These are phyloP conservation scores for Pleomassaria siparia DNA, from an alignment of 2,329 filamentous ascomycete genomes.

Conservation along the genomic window DNA sequence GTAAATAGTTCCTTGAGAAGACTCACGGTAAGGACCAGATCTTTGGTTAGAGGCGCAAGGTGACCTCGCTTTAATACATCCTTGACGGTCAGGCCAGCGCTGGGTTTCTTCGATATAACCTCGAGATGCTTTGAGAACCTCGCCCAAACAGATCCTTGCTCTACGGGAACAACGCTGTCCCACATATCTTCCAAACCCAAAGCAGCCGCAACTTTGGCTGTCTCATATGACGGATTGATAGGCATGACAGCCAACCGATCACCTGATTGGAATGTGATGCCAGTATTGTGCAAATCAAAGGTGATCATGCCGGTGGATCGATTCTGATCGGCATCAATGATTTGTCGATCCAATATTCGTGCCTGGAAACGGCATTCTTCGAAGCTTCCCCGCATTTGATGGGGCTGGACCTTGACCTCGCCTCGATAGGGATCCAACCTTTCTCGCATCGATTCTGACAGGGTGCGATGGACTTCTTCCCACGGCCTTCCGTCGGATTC, in stretches of 20 bases:
- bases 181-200: slow-evolving; percentile 52
- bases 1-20: neutral
- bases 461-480: slow-evolving; percentile 55
- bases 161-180: slow-evolving; percentile 43
- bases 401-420: slow-evolving; percentile 51
- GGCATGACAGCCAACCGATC: slow-evolving; percentile 58
- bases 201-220: slow-evolving; percentile 55
- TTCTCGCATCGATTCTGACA: slow-evolving; percentile 58
- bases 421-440: slow-evolving; percentile 54
- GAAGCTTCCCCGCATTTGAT: slow-evolving; percentile 57
- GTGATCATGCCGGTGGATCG: slow-evolving; percentile 53
- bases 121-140: slow-evolving; percentile 53
- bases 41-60: slow-evolving; percentile 55
- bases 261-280: slow-evolving; percentile 56
- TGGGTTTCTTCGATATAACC: slow-evolving; percentile 33
- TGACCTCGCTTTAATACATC: slow-evolving; percentile 56
- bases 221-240: slow-evolving; percentile 56
- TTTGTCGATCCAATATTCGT: slow-evolving; percentile 46
- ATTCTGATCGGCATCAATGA: slow-evolving; percentile 49
- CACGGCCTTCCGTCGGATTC: slow-evolving; percentile 49
- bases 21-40: slow-evolving; percentile 48
- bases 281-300: slow-evolving; percentile 54
- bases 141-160: slow-evolving; percentile 44
- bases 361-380: slow-evolving; percentile 57
- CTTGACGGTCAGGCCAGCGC: slow-evolving; percentile 44